These are phyloP conservation scores for Linnemannia hyalina DNA, from an alignment of 192 early-diverging fungal species.

Conservation along the genomic window DNA sequence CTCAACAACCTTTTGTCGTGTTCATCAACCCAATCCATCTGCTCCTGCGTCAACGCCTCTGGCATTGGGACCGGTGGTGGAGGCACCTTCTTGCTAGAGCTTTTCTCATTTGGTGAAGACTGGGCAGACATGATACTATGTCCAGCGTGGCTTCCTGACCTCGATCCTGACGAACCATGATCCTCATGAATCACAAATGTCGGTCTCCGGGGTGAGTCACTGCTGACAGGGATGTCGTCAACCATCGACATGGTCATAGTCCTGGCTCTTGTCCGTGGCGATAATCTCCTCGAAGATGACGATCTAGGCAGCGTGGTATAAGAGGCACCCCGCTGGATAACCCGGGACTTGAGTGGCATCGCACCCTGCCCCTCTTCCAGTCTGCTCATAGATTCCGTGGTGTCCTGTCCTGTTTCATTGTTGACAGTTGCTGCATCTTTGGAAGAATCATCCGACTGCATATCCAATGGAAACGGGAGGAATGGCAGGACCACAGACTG, in stretches of 20 bases:
- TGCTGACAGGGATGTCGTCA: background rate
- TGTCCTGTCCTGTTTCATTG: background rate
- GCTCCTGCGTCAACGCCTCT: conserved; percentile 24
- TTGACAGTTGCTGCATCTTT: background rate
- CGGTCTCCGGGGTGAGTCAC: background rate
- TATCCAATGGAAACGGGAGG: conserved; percentile 30
- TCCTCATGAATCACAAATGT: conserved; percentile 34
- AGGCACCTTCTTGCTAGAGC: background rate
- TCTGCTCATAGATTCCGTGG: background rate
- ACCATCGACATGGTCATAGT: conserved; percentile 37
- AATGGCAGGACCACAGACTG: conserved; percentile 45
- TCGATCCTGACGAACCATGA: background rate
- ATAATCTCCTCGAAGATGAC: conserved; percentile 10
- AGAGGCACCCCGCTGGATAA: conserved; percentile 16
- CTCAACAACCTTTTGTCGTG: conserved; percentile 6
- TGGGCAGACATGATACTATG: background rate
- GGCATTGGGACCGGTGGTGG: conserved; percentile 29
- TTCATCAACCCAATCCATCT: conserved; percentile 47
- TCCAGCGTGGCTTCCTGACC: background rate
- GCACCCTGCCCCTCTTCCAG: background rate
- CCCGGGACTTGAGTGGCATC: background rate
- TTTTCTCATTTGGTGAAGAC: background rate
- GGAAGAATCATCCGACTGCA: background rate
- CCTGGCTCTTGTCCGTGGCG: conserved; percentile 28
- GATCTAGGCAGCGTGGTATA: conserved; percentile 9